phyloP scores from a whole-genome alignment of 345 rosid species.

The Citrus inodora region DNA sequence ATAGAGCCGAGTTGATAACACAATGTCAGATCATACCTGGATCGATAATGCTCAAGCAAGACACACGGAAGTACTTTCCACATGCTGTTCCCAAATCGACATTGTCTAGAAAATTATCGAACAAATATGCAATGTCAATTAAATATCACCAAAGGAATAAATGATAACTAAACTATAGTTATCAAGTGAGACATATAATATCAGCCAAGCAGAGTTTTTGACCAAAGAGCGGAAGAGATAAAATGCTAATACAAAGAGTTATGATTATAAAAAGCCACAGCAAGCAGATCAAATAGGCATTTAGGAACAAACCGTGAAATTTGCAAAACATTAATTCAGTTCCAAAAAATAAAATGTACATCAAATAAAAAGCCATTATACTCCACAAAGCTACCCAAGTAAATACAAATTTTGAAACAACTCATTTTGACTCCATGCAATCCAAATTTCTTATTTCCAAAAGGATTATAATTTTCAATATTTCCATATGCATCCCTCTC shows the following conservation, averaged over 20 bases:
- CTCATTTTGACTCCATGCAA: neutral
- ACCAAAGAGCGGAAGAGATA: neutral
- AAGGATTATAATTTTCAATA: neutral
- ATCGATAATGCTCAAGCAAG: constrained; percentile 68
- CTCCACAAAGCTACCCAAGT: neutral
- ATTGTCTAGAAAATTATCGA: constrained; percentile 35
- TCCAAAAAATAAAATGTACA: neutral
- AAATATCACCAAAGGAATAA: too few relatives aligned
- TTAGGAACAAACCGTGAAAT: neutral
- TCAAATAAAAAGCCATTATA: neutral
- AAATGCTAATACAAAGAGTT: neutral
- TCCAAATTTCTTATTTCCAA: neutral
- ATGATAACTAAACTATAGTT: too few relatives aligned
- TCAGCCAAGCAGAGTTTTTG: neutral
- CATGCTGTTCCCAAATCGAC: constrained; percentile 80
- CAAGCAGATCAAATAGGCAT: neutral
- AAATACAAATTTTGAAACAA: neutral
- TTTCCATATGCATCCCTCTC: neutral
- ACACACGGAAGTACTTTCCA: constrained; percentile 73
- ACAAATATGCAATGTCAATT: neutral
- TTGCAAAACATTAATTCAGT: too few relatives aligned
- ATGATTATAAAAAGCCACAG: neutral
- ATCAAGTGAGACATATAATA: neutral
- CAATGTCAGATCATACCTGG: constrained; percentile 30
- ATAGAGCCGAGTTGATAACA: neutral